Conservation (phyloP, 2,329 filamentous ascomycete species). For the Neofusicoccum sp. region DNA sequence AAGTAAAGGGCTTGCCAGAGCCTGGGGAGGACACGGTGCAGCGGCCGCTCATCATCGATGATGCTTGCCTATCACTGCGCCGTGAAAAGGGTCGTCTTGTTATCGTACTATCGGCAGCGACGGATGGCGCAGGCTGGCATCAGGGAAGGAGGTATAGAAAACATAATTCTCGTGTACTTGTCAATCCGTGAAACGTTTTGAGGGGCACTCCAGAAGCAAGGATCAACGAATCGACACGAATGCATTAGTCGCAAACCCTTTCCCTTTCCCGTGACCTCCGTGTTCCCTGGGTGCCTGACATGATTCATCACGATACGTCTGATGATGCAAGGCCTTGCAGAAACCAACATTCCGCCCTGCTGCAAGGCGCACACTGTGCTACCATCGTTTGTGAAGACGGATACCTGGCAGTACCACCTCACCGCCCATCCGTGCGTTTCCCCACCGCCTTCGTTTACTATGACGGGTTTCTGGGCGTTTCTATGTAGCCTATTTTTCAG, state of each 20-base stretch:
- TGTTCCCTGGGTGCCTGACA: too few relatives aligned
- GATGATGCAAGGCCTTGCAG: background rate
- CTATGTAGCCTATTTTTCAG: background rate
- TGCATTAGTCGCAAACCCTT: background rate
- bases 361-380: background rate
- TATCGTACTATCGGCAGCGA: background rate
- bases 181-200: slow-evolving; percentile 1
- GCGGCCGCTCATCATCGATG: background rate
- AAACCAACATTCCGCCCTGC: background rate
- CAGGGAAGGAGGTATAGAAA: slow-evolving; percentile 6
- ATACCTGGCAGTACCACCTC: background rate
- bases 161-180: background rate
- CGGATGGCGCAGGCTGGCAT: background rate
- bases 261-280: background rate
- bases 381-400: background rate
- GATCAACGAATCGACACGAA: background rate
- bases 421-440: background rate
- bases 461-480: background rate
- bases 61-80: background rate
- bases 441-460: background rate
- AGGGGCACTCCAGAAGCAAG: background rate
- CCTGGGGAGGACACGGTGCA: background rate
- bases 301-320: background rate
- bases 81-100: background rate
- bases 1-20: slow-evolving; percentile 51